Evolutionary conservation across 208 protist species (phyloP), one percentile per base, ranked within the genome.

Genomic region (Tritrichomonas musculus): DNA sequence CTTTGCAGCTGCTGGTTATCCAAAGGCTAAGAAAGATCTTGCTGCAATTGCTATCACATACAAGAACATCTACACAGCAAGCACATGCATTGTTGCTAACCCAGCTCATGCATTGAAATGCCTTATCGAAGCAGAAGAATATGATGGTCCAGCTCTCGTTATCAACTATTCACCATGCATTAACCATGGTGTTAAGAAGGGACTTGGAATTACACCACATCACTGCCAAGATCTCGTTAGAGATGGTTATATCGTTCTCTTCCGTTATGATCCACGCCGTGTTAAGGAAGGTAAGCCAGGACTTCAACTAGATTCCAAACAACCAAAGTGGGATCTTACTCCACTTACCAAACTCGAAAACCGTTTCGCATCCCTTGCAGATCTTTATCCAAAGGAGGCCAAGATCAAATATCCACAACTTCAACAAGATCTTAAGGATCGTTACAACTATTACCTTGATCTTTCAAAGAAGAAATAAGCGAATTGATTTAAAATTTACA

Each of bases 91-190:
- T 95, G 77, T 92, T 94, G 75, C 92, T 96, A 55, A 94, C 66
- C 92, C 88, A 92, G 66, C 94, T 95, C 95, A 96, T 20, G 57
- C 92, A 49, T 30, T 96, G 25, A 73, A 93, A 9, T 94, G 95
- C 25, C 0, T 96, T n/a, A 60, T 60, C n/a, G 96, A 96, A 92
- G 96, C 96, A 49, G 96, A 96, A 36, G 53, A 72, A 33, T 96
- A 93, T 64, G 33, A 93, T 25, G 96, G 96, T 8, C 95, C 96
- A 55, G 94, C 94, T 41, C 80, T 95, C 64, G 20, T 95, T 47
- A 77, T 95, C 65, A 84, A 77, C 88, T 97, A 96, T 72, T 92
- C 95, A n/a, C 96, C 96, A 13, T 96, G 96, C 92, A 96, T 96
- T 36, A 77, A 77, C 69, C 69, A 77, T 36, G 69, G 69, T 36